Evolutionary conservation across 2,329 filamentous ascomycete genomes (phyloP).

Genomic region (Venturia effusa): DNA sequence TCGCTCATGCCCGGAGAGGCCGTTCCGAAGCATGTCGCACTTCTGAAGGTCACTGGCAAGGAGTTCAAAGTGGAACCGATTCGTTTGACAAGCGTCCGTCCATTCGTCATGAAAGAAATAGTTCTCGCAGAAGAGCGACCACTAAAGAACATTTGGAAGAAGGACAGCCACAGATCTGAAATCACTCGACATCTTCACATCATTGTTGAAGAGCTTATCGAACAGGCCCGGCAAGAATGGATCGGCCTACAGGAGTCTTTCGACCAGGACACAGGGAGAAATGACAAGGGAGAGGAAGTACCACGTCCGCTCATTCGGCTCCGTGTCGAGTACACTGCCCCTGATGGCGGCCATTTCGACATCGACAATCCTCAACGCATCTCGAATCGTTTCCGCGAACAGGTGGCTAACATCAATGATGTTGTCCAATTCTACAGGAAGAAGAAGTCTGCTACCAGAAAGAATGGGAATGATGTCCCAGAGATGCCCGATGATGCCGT

Average conservation of each 20-base stretch:
- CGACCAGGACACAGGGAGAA: slow-evolving; percentile 38
- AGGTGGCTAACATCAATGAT: slow-evolving; percentile 87
- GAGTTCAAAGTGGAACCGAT: slow-evolving; percentile 73
- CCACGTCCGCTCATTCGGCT: slow-evolving; percentile 80
- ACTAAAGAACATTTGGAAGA: slow-evolving; percentile 67
- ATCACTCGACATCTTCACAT: slow-evolving; percentile 66
- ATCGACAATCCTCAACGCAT: slow-evolving; percentile 94
- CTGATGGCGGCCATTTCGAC: slow-evolving; percentile 76
- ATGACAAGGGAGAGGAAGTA: slow-evolving; percentile 45
- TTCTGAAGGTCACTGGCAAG: slow-evolving; percentile 72
- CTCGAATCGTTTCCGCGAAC: slow-evolving; percentile 81
- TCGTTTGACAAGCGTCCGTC: slow-evolving; percentile 76
- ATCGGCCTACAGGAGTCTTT: slow-evolving; percentile 53
- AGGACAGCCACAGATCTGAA: slow-evolving; percentile 72
- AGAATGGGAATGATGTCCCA: slow-evolving; percentile 35
- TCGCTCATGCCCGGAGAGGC: slow-evolving; percentile 85
- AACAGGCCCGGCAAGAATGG: slow-evolving; percentile 75
- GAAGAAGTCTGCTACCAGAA: slow-evolving; percentile 49
- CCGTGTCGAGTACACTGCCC: slow-evolving; percentile 80
- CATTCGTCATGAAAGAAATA: slow-evolving; percentile 80
- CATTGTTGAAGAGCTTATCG: slow-evolving; percentile 78
- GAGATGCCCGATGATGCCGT: slow-evolving; percentile 55
- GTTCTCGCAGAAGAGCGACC: slow-evolving; percentile 62
- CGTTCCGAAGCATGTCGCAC: slow-evolving; percentile 79
- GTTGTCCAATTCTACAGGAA: slow-evolving; percentile 89